Evolutionary conservation across 2,329 filamentous ascomycete species (phyloP).

Genomic region (Cladosporium sp.): DNA sequence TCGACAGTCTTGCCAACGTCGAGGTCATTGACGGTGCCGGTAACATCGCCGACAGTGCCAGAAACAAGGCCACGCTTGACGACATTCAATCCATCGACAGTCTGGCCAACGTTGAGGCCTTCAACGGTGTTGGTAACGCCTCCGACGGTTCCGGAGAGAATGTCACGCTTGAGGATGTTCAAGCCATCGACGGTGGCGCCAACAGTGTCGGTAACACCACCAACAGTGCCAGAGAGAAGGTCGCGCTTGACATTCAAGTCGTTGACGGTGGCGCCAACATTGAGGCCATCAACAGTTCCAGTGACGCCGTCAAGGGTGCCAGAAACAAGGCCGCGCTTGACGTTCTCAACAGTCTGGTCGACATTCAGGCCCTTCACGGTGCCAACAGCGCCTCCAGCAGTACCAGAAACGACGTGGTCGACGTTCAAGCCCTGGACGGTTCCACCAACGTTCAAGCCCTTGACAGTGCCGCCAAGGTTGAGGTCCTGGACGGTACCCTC

Average conservation of each 20-base stretch:
- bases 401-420: neutral
- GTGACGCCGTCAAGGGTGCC: neutral
- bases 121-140: neutral
- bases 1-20: neutral
- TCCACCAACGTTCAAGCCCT: neutral
- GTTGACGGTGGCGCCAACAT: neutral
- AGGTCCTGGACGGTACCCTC: neutral
- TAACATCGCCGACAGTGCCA: neutral
- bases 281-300: neutral
- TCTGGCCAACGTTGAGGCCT: neutral
- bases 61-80: neutral
- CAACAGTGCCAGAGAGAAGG: neutral
- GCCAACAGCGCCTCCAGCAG: neutral
- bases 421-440: neutral
- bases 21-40: too few relatives aligned
- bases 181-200: neutral
- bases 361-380: neutral
- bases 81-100: neutral
- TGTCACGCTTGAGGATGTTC: neutral
- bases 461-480: neutral
- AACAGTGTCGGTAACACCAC: neutral
- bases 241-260: neutral
- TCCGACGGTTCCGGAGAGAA: neutral
- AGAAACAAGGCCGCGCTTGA: conserved; percentile 9
- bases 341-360: neutral